A percentile compares a stretch with the other conserved stretches of the same genome.
phyloP scores from a whole-genome alignment of 2,329 filamentous ascomycete species.

The Colletotrichum sp. region DNA sequence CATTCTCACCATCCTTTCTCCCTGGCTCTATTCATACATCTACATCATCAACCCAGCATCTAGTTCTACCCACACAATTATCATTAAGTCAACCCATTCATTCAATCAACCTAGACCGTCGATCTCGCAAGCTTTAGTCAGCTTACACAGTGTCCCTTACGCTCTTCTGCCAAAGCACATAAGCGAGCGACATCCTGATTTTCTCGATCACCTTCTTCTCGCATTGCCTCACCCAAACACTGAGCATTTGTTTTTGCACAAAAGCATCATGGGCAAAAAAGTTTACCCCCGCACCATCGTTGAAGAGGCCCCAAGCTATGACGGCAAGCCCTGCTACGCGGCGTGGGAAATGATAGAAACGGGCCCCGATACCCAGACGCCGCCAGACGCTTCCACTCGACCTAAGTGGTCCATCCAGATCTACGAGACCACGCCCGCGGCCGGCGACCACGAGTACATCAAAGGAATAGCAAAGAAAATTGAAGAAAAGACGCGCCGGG shows the following conservation, averaged over 20 bases:
- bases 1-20: neutral
- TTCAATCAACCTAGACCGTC: neutral
- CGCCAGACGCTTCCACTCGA: neutral
- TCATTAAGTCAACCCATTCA: neutral
- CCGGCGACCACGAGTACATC: neutral
- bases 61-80: neutral
- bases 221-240: neutral
- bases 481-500: neutral
- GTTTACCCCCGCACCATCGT: neutral
- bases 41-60: neutral
- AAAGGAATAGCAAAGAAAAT: neutral
- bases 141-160: neutral
- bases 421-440: neutral
- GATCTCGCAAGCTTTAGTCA: neutral
- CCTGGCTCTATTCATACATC: neutral
- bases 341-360: neutral
- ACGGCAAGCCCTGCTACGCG: neutral
- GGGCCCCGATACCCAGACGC: neutral
- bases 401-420: neutral
- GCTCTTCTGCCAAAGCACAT: neutral
- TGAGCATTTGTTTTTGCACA: neutral
- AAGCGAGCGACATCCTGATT: neutral
- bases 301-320: neutral
- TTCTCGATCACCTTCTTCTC: neutral
- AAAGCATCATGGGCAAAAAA: neutral